Percentiles rank a stretch among this genome's conserved stretches.
Evolutionary conservation across 768 basidiomycete species (phyloP).

Genomic region (Russula earlei): DNA sequence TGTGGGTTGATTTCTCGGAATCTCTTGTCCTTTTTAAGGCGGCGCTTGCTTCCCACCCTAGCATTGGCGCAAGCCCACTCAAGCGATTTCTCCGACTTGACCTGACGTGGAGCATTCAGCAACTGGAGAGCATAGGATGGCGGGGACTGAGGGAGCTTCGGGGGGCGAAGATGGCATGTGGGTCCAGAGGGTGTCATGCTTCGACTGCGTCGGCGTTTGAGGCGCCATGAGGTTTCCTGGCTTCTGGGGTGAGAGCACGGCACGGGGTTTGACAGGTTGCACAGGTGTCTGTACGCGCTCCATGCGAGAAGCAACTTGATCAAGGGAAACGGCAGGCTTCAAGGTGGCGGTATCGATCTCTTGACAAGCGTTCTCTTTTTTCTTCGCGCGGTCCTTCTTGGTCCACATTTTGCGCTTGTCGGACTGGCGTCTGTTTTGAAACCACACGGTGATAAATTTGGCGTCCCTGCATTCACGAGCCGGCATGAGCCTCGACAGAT

Average conservation of each 20-base stretch:
- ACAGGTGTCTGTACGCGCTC: conserved; percentile 27
- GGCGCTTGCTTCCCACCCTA: conserved; percentile 24
- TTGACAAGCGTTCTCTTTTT: conserved; percentile 13
- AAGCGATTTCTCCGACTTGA: conserved; percentile 43
- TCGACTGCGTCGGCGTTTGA: background rate
- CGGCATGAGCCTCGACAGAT: background rate
- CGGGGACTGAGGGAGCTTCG: conserved; percentile 44
- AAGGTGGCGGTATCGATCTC: conserved; percentile 15
- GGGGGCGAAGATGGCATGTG: conserved; percentile 57
- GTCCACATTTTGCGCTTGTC: conserved; percentile 20
- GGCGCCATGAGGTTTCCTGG: conserved; percentile 1
- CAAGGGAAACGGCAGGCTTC: conserved; percentile 34
- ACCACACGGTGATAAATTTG: conserved; percentile 18
- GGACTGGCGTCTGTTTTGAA: conserved; percentile 19
- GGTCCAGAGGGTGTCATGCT: conserved; percentile 23
- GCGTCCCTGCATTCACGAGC: conserved; percentile 3
- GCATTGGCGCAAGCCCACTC: conserved; percentile 66
- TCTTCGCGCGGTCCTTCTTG: conserved; percentile 14
- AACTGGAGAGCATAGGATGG: conserved; percentile 35
- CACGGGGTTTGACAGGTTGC: background rate
- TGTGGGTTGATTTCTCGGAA: conserved; percentile 5
- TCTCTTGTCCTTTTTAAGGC: conserved; percentile 22
- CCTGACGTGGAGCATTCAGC: conserved; percentile 34
- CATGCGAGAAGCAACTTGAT: conserved; percentile 46
- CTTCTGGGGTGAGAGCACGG: conserved; percentile 16